A percentile compares a stretch with the other conserved stretches of the same genome.
phyloP scores from a whole-genome alignment of 441 rosid species.

The Euphorbia corollata region DNA sequence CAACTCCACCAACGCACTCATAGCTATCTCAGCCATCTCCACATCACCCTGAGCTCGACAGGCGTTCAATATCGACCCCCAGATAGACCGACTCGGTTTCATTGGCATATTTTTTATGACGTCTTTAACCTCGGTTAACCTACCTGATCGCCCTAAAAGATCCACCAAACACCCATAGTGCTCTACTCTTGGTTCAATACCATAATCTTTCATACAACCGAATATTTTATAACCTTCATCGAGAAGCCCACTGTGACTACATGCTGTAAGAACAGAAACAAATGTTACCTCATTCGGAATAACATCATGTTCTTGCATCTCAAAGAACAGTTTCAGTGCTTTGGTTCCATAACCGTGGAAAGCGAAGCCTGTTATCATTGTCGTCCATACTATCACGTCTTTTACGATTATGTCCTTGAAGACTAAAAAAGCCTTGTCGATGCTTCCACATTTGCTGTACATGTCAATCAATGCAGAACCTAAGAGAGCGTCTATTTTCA shows the following conservation, averaged over 20 bases:
- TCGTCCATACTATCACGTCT: constrained; percentile 46
- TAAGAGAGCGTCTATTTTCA: constrained; percentile 32
- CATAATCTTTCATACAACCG: constrained; percentile 34
- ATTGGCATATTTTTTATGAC: constrained; percentile 38
- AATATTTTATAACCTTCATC: constrained; percentile 39
- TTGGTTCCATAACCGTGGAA: constrained; percentile 44
- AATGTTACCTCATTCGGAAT: constrained; percentile 43
- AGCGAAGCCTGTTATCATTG: constrained; percentile 53
- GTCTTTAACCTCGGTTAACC: constrained; percentile 38
- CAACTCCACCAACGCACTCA: constrained; percentile 32
- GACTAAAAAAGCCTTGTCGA: constrained; percentile 35
- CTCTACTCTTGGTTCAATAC: constrained; percentile 40
- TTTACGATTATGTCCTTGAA: constrained; percentile 30
- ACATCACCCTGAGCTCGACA: constrained; percentile 33
- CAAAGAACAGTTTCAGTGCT: constrained; percentile 39
- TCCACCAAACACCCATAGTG: constrained; percentile 62
- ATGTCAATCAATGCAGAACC: constrained; percentile 49
- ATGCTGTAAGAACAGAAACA: constrained; percentile 46
- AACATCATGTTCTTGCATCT: constrained; percentile 36
- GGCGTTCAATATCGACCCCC: constrained; percentile 50
- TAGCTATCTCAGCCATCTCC: constrained; percentile 48
- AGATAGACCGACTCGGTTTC: constrained; percentile 38
- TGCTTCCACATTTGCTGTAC: constrained; percentile 53
- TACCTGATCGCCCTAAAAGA: constrained; percentile 47
- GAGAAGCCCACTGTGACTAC: constrained; percentile 47